Conservation (phyloP, 2,329 filamentous ascomycete species). For the Akanthomyces lecanii region DNA sequence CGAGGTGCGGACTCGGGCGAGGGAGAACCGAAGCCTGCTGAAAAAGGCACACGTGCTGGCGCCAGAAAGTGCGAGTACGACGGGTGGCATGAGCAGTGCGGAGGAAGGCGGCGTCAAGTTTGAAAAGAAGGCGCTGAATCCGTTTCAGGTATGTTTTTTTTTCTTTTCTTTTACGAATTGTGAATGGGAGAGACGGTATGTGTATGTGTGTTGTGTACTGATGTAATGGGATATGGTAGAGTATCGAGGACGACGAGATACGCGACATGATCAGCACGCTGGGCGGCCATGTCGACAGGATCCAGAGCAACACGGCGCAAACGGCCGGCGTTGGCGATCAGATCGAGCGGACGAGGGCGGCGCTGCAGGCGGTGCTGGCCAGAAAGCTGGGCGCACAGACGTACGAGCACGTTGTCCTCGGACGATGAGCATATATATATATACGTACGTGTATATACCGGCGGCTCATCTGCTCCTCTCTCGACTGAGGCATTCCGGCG, state of each 20-base stretch:
- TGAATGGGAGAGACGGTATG: too few relatives aligned
- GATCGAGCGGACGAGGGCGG: constrained; percentile 44
- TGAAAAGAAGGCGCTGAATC: constrained; percentile 15
- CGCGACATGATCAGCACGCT: constrained; percentile 45
- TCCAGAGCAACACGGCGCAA: constrained; percentile 50
- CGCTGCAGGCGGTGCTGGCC: constrained; percentile 46
- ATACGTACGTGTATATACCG: too few relatives aligned
- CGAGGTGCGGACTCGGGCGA: constrained; percentile 53
- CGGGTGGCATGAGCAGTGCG: constrained; percentile 12
- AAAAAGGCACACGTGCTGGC: constrained; percentile 49
- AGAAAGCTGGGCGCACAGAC: constrained; percentile 40
- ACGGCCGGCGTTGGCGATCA: constrained; percentile 48
- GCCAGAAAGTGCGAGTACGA: constrained; percentile 31
- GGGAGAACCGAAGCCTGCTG: constrained; percentile 45
- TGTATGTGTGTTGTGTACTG: too few relatives aligned
- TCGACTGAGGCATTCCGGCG: neutral
- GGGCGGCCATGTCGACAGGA: constrained; percentile 52
- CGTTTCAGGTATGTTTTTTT: constrained; percentile 29
- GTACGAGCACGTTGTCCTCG: constrained; percentile 49
- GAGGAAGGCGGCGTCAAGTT: constrained; percentile 19
- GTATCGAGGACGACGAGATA: constrained; percentile 40
- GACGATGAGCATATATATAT: constrained; percentile 16
- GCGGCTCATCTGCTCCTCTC: too few relatives aligned
- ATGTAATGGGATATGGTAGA: constrained; percentile 23
- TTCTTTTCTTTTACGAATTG: neutral